Evolutionary conservation across 176 grass and related monocot species (phyloP).

Genomic region (Leersia perrieri): DNA sequence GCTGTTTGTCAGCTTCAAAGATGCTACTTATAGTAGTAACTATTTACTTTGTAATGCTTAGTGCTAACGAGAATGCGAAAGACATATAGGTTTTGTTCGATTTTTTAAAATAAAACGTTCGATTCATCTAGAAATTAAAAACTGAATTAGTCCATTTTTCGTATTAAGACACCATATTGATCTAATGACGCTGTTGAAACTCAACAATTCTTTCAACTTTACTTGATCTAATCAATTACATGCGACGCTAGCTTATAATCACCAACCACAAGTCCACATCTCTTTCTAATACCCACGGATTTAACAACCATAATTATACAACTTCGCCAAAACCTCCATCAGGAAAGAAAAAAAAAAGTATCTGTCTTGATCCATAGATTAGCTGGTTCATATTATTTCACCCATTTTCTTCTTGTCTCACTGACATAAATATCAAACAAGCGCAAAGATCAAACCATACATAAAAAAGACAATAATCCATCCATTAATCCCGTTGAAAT

Average conservation of each 20-base stretch:
- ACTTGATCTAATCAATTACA: neutral
- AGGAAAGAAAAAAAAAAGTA: neutral
- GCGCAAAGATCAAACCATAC: no score
- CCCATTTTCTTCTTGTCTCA: neutral
- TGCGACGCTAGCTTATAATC: neutral
- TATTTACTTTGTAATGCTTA: no score
- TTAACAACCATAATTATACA: neutral
- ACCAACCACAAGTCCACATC: neutral
- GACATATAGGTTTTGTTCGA: no score
- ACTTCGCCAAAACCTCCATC: neutral
- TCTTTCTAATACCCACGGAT: neutral
- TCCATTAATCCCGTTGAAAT: conserved; percentile 21
- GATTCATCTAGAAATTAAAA: no score
- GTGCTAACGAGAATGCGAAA: no score
- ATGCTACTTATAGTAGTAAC: no score
- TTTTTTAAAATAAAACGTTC: no score
- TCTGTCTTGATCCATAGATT: neutral
- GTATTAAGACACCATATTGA: no score
- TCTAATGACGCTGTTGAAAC: no score
- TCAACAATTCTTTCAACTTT: neutral
- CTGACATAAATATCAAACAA: neutral
- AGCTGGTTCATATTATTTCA: neutral
- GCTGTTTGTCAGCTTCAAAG: no score
- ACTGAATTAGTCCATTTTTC: no score
- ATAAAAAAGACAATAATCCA: neutral